Conservation (phyloP, 2,329 filamentous ascomycete species). For the Verticillium nubilum region DNA sequence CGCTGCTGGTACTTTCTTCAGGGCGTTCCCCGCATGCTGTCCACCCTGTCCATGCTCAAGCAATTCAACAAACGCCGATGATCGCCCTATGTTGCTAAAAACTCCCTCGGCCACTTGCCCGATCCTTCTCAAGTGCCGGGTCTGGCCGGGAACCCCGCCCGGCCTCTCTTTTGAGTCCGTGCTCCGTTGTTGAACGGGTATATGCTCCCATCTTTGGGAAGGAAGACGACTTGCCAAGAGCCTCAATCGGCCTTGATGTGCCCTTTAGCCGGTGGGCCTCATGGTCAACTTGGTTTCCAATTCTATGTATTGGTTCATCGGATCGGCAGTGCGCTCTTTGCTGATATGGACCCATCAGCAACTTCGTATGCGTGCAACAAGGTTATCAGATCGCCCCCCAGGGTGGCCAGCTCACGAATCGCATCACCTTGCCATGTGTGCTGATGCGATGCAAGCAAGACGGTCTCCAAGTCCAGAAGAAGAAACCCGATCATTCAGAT, state of each 20-base stretch:
- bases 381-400: background rate
- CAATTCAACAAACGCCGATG: background rate
- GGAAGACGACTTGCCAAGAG: background rate
- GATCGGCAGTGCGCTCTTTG: background rate
- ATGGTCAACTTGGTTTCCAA: background rate
- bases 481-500: background rate
- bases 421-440: background rate
- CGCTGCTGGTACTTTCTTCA: background rate
- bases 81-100: background rate
- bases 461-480: background rate
- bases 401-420: no score
- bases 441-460: background rate
- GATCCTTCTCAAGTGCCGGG: background rate
- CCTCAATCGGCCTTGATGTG: background rate
- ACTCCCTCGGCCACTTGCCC: background rate
- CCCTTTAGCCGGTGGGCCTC: background rate
- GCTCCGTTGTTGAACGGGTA: background rate
- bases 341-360: background rate
- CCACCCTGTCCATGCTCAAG: background rate
- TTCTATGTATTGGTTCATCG: background rate
- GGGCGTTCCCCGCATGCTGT: background rate
- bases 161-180: background rate
- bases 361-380: background rate
- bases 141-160: background rate
- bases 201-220: background rate